A percentile compares a stretch with the other conserved stretches of the same genome.
phyloP scores from a whole-genome alignment of 2,329 filamentous ascomycete genomes.

The Claviceps sp. region DNA sequence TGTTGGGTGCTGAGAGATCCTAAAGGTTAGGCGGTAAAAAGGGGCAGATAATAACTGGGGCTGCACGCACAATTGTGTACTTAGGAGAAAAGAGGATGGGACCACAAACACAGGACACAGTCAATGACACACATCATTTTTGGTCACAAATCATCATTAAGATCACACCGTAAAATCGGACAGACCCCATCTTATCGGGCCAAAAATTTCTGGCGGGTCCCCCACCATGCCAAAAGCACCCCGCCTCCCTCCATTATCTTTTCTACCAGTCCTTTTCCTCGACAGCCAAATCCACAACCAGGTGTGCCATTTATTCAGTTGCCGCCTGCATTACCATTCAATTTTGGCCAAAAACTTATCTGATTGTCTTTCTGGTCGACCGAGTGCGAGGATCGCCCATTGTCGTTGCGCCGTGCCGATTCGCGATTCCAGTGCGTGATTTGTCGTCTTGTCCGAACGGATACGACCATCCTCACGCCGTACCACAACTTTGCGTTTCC shows the following conservation, averaged over 20 bases:
- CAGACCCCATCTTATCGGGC: constrained; percentile 11
- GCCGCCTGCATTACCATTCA: constrained; percentile 9
- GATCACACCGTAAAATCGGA: no score
- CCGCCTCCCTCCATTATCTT: constrained; percentile 20
- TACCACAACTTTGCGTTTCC: background rate
- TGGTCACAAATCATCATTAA: no score
- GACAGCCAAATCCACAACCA: constrained; percentile 1
- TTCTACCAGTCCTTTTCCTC: constrained; percentile 3
- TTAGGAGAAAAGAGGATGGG: no score
- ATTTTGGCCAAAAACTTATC: constrained; percentile 7
- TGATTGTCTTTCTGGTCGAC: constrained; percentile 1
- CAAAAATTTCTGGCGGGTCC: constrained; percentile 22
- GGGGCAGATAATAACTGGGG: no score
- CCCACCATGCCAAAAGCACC: constrained; percentile 27
- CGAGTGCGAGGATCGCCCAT: background rate
- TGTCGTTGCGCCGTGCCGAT: background rate
- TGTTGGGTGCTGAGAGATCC: no score
- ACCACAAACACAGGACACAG: no score
- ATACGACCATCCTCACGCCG: background rate
- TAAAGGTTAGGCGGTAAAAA: no score
- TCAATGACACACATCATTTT: no score
- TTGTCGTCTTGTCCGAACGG: background rate
- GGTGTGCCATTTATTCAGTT: constrained; percentile 8
- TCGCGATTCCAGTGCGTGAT: background rate
- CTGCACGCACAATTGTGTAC: no score